These are phyloP conservation scores for Haplosporangium gracile DNA, from an alignment of 192 early-diverging fungal species.

Conservation along the genomic window DNA sequence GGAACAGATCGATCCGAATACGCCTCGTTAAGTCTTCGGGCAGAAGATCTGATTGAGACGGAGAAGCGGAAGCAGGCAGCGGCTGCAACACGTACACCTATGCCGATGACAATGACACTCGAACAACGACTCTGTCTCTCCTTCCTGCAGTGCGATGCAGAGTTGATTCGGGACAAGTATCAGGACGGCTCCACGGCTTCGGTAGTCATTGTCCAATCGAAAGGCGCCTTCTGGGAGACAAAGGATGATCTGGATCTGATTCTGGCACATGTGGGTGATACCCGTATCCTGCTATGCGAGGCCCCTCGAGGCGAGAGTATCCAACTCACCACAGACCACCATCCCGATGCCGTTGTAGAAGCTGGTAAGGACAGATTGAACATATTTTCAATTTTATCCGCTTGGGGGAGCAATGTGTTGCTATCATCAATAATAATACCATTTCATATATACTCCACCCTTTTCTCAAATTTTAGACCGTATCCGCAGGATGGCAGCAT, in stretches of 20 bases:
- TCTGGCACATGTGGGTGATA: conserved; percentile 81
- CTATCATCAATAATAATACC: neutral
- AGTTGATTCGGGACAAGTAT: conserved; percentile 55
- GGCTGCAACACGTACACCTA: neutral
- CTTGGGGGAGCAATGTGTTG: neutral
- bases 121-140: conserved; percentile 77
- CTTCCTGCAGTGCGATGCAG: conserved; percentile 72
- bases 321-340: conserved; percentile 75
- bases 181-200: conserved; percentile 78
- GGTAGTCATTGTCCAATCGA: conserved; percentile 72
- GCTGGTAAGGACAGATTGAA: conserved; percentile 14
- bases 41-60: neutral
- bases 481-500: conserved; percentile 76
- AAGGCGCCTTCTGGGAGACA: conserved; percentile 76
- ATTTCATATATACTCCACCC: neutral
- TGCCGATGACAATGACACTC: conserved; percentile 62
- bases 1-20: conserved; percentile 38
- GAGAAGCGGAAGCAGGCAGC: neutral
- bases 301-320: conserved; percentile 66
- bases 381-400: neutral
- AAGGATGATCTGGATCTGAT: conserved; percentile 70
- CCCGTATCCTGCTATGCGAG: conserved; percentile 71
- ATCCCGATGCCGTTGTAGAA: conserved; percentile 70
- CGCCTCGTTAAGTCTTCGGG: conserved; percentile 19
- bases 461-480: conserved; percentile 61